Percentiles rank a stretch among this genome's conserved stretches.
These are phyloP conservation scores for Ceratobasidium sp. DNA, from an alignment of 1,284 basidiomycete genomes.

Conservation along the genomic window DNA sequence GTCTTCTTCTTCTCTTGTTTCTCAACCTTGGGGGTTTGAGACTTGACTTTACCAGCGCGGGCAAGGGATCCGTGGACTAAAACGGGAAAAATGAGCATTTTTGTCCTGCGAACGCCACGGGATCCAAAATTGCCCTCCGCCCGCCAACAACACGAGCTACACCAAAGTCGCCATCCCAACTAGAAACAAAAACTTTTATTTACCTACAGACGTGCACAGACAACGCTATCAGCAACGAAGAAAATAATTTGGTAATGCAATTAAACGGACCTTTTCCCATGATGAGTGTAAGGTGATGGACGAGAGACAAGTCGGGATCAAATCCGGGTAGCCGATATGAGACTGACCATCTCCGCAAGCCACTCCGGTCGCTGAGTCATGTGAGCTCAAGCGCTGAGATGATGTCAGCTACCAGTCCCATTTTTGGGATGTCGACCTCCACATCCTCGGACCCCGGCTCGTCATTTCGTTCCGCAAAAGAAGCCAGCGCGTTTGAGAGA, in stretches of 20 bases:
- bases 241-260: background rate
- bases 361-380: conserved; percentile 12
- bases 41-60: conserved; percentile 99
- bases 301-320: conserved; percentile 25
- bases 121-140: conserved; percentile 3
- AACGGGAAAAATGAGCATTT: conserved; percentile 1
- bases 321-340: conserved; percentile 23
- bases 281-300: conserved; percentile 21
- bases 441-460: background rate
- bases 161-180: background rate
- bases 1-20: conserved; percentile 98
- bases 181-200: background rate
- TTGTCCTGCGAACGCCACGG: background rate
- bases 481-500: conserved; percentile 48
- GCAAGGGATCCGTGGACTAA: conserved; percentile 99
- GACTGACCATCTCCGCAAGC: conserved; percentile 27
- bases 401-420: conserved; percentile 7
- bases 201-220: background rate
- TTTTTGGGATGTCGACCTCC: conserved; percentile 21
- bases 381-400: conserved; percentile 18
- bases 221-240: background rate
- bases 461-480: conserved; percentile 21
- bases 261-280: conserved; percentile 34
- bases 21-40: conserved; percentile 96
- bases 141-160: conserved; percentile 21